Conservation (phyloP, 2,329 filamentous ascomycete genomes). For the Aspergillus tamarii region DNA sequence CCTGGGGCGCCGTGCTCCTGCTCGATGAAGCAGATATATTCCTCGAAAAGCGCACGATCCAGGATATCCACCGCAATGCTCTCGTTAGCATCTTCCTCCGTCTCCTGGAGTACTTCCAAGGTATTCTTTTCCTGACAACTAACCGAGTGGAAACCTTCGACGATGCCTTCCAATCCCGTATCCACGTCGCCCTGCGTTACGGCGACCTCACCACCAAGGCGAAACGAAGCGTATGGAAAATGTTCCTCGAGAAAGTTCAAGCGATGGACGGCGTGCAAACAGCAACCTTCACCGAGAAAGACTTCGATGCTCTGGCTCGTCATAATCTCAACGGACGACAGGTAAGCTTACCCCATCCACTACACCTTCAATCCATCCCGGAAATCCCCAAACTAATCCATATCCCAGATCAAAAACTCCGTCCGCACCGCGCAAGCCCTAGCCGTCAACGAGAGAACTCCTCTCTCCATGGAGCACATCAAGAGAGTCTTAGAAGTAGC, state of each 20-base stretch:
- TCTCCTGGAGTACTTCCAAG: slow-evolving; percentile 87
- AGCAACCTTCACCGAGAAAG: slow-evolving; percentile 56
- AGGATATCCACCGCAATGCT: slow-evolving; percentile 82
- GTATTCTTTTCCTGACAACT: slow-evolving; percentile 86
- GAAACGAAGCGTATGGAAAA: slow-evolving; percentile 78
- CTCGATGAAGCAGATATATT: slow-evolving; percentile 87
- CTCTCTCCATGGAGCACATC: slow-evolving; percentile 78
- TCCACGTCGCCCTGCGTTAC: slow-evolving; percentile 83
- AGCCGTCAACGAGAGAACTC: slow-evolving; percentile 72
- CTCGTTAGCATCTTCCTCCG: slow-evolving; percentile 86
- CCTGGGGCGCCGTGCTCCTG: slow-evolving; percentile 82
- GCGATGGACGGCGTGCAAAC: slow-evolving; percentile 63
- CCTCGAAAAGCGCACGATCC: slow-evolving; percentile 78
- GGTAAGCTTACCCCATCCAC: slow-evolving; percentile 46
- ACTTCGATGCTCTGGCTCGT: slow-evolving; percentile 68
- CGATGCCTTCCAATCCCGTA: slow-evolving; percentile 84
- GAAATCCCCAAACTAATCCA: slow-evolving; percentile 6
- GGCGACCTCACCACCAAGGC: slow-evolving; percentile 73
- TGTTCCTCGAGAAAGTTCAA: slow-evolving; percentile 76
- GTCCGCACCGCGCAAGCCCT: slow-evolving; percentile 82
- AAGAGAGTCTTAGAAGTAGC: slow-evolving; percentile 81
- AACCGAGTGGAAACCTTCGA: slow-evolving; percentile 87
- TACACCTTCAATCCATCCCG: neutral
- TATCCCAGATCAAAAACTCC: slow-evolving; percentile 80
- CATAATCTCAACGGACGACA: slow-evolving; percentile 71